These are phyloP conservation scores for Herpotrichia juniperi DNA, from an alignment of 2,329 filamentous ascomycete genomes.

Conservation along the genomic window DNA sequence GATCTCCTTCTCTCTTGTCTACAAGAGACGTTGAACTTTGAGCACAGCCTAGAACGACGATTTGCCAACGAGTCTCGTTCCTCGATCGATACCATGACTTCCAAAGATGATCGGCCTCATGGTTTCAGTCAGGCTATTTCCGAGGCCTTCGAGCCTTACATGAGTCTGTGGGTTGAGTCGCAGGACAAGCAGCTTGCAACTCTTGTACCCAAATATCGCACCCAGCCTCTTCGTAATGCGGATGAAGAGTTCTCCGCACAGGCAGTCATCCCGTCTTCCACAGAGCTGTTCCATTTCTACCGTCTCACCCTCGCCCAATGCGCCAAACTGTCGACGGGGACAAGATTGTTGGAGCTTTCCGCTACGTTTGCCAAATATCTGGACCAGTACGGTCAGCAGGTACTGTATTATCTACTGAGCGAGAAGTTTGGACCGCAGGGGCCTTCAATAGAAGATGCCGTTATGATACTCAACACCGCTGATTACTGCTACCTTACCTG, in stretches of 20 bases:
- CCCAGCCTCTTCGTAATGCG: constrained; percentile 75
- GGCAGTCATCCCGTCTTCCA: constrained; percentile 89
- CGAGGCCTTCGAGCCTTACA: constrained; percentile 94
- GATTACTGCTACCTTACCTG: constrained; percentile 97
- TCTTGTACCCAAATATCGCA: constrained; percentile 87
- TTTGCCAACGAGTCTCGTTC: constrained; percentile 76
- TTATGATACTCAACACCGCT: constrained; percentile 91
- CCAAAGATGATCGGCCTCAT: constrained; percentile 74
- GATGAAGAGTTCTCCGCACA: constrained; percentile 94
- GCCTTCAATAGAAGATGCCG: constrained; percentile 73
- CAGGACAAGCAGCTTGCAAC: constrained; percentile 86
- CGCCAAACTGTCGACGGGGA: constrained; percentile 92
- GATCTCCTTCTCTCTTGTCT: constrained; percentile 86
- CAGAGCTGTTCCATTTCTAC: constrained; percentile 97
- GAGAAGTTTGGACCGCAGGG: constrained; percentile 63
- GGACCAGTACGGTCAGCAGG: constrained; percentile 93
- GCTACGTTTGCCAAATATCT: constrained; percentile 89
- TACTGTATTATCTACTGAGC: constrained; percentile 75
- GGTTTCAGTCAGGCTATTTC: constrained; percentile 91
- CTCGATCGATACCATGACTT: constrained; percentile 89
- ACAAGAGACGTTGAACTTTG: constrained; percentile 96
- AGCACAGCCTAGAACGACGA: constrained; percentile 84
- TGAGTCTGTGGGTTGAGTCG: constrained; percentile 95
- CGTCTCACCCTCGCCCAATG: constrained; percentile 91
- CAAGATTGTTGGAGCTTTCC: constrained; percentile 81